Evolutionary conservation across 495 filamentous ascomycete species (phyloP).

Genomic region (Penicillium crystallinum): DNA sequence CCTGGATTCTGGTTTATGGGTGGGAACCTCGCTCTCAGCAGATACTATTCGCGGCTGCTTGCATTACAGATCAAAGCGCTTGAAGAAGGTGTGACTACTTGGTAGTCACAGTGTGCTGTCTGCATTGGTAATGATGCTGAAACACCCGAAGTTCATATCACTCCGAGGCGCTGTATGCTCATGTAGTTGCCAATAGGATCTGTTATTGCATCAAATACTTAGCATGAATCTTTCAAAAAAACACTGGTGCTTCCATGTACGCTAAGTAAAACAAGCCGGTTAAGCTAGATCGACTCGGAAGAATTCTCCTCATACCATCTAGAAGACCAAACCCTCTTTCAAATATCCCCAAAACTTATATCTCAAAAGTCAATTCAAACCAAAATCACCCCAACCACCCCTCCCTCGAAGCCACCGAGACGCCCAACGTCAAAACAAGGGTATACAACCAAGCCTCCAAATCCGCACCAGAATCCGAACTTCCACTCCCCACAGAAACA

Average conservation of each 20-base stretch:
- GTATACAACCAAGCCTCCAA: constrained; percentile 31
- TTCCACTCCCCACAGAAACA: neutral
- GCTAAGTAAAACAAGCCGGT: too few species aligned
- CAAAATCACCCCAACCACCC: constrained; percentile 25
- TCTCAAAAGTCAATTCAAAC: neutral
- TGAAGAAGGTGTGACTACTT: constrained; percentile 47
- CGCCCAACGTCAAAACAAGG: constrained; percentile 29
- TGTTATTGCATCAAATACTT: too few species aligned
- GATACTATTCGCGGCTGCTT: constrained; percentile 66
- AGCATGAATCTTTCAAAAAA: too few species aligned
- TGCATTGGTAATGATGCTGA: neutral
- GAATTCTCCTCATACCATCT: too few species aligned
- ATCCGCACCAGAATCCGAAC: constrained; percentile 7
- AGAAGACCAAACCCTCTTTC: too few species aligned
- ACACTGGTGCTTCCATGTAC: too few species aligned
- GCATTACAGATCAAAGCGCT: constrained; percentile 72
- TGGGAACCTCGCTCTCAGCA: constrained; percentile 68
- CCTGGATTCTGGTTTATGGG: constrained; percentile 82
- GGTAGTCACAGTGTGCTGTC: constrained; percentile 2
- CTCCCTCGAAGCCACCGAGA: constrained; percentile 32
- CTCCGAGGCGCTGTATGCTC: neutral
- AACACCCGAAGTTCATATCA: too few species aligned
- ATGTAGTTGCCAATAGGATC: too few species aligned
- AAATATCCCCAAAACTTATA: neutral
- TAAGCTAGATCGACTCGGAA: too few species aligned